phyloP scores from a whole-genome alignment of 2,329 filamentous ascomycete species.

The Claviceps citrina region DNA sequence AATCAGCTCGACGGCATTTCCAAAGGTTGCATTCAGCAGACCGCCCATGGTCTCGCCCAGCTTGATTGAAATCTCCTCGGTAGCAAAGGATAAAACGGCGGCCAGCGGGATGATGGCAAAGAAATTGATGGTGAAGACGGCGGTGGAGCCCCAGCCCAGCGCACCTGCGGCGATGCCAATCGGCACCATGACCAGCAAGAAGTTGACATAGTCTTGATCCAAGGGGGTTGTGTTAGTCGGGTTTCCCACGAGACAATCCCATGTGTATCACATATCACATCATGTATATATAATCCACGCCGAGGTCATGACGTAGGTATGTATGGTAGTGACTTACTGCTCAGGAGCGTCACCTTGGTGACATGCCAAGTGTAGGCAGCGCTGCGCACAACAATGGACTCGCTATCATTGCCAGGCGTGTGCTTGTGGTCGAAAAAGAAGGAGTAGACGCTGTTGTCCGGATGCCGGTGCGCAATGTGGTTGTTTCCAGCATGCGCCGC shows the following conservation, averaged over 20 bases:
- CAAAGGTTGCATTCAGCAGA: constrained; percentile 61
- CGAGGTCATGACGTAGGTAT: too few relatives aligned
- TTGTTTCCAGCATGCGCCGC: constrained; percentile 10
- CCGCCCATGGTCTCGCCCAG: constrained; percentile 62
- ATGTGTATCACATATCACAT: too few relatives aligned
- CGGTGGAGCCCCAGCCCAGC: constrained; percentile 46
- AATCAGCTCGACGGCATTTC: constrained; percentile 67
- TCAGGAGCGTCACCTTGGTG: constrained; percentile 40
- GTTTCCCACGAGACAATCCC: too few relatives aligned
- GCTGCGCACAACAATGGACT: constrained; percentile 29
- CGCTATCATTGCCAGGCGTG: constrained; percentile 37
- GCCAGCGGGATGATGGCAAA: constrained; percentile 66
- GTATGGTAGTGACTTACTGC: too few relatives aligned
- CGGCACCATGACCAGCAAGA: constrained; percentile 58
- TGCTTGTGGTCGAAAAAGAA: constrained; percentile 35
- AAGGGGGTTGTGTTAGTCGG: neutral
- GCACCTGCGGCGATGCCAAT: constrained; percentile 54
- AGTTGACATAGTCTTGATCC: constrained; percentile 44
- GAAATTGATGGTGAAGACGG: constrained; percentile 65
- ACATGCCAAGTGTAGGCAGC: constrained; percentile 38
- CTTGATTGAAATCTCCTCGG: constrained; percentile 58
- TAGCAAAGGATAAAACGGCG: constrained; percentile 59
- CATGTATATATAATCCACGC: too few relatives aligned
- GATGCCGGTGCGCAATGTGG: constrained; percentile 10
- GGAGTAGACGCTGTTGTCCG: constrained; percentile 13